Base-by-base conservation (phyloP, 495 filamentous ascomycete species). In the Trichoderma reesei region DNA sequence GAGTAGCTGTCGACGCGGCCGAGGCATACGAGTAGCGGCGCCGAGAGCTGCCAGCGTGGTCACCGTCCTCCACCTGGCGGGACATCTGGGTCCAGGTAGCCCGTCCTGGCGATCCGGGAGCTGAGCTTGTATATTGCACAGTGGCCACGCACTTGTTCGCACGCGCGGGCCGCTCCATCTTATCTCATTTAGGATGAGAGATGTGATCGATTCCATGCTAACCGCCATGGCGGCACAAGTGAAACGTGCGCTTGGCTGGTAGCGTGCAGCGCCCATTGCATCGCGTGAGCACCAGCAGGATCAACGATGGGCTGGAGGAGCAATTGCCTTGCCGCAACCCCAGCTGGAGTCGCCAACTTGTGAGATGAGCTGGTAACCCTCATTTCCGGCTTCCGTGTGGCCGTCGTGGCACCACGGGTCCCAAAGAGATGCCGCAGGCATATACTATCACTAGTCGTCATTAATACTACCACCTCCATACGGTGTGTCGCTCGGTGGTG, bases 151-250 rank as follows among this genome's bases (percentile, higher is more conserved):
- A 34, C 1, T 56, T 34, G 34, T 11, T 5, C 51, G 51, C 51
- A 56, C 51, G 51, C 51, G 51, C 51, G 51, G 51, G 51, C 51
- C 51, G 51, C 51, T 56, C 31, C 51, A 56, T 56, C 51, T 48
- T 56, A 56, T 56, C 51, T 56, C 51, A 56, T 56, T 56, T 56
- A 56, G 51, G 20, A 56, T 34, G 20, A 56, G 51, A 56, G 51
- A 56, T 56, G 51, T 56, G 51, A 56, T 56, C 51, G 51, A 56
- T 56, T 56, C 31, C 20, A 31, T 56, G 31, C 51, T n/a, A 34
- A 34, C 9, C 51, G 51, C 20, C 51, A 56, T 56, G 51, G 31
- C 51, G 51, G 51, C 20, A 13, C 16, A 56, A 26, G 34, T 56
- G 51, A 56, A 56, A 56, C 51, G 31, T 33, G 51, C 31, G 51